Conservation (phyloP, 2,329 filamentous ascomycete species). For the Rosellinia necatrix region DNA sequence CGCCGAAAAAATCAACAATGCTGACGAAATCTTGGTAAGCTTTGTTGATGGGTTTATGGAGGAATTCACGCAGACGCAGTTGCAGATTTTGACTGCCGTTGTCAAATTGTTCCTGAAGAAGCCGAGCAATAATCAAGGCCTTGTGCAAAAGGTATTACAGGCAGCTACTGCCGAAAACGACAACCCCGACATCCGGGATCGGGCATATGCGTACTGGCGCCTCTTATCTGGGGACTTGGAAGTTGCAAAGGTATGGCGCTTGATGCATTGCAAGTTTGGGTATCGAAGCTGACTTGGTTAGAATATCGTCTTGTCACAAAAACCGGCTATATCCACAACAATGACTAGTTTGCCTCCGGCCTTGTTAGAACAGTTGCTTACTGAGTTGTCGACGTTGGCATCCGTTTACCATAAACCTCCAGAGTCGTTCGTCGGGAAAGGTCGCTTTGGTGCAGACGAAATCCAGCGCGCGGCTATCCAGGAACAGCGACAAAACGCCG, state of each 20-base stretch:
- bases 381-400: constrained; percentile 89
- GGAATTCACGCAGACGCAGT: constrained; percentile 97
- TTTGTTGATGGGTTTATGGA: constrained; percentile 96
- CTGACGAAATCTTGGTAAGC: constrained; percentile 87
- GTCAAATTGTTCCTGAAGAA: constrained; percentile 98
- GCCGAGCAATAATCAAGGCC: constrained; percentile 83
- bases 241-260: constrained; percentile 73
- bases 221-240: constrained; percentile 89
- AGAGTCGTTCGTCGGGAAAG: constrained; percentile 96
- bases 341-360: constrained; percentile 85
- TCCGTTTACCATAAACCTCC: constrained; percentile 99
- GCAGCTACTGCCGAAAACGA: constrained; percentile 92
- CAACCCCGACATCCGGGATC: constrained; percentile 95
- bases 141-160: constrained; percentile 95
- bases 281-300: constrained; percentile 43
- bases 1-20: constrained; percentile 98
- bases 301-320: constrained; percentile 90
- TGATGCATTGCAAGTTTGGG: not conserved
- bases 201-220: constrained; percentile 98
- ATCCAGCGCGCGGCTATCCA: constrained; percentile 96
- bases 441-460: constrained; percentile 89
- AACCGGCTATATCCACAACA: constrained; percentile 91
- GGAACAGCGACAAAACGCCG: constrained; percentile 89
- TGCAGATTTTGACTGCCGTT: constrained; percentile 95
- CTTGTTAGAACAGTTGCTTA: constrained; percentile 86